A percentile compares a stretch with the other conserved stretches of the same genome.
phyloP scores from a whole-genome alignment of 2,329 filamentous ascomycete genomes.

The Verticillium nubilum region DNA sequence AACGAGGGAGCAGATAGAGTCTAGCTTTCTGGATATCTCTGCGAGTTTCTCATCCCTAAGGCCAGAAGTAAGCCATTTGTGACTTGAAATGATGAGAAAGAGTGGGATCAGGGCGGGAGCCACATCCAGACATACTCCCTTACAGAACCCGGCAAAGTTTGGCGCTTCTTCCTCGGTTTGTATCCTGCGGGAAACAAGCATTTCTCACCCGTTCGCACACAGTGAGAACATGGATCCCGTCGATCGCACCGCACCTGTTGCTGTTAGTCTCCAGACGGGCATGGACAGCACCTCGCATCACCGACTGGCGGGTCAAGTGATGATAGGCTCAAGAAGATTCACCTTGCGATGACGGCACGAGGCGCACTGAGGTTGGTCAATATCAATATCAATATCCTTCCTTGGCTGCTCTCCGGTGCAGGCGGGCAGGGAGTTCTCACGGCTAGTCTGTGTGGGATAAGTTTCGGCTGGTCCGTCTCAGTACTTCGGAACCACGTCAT shows the following conservation, averaged over 20 bases:
- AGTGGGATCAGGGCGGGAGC: background rate
- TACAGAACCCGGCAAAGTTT: constrained; percentile 2
- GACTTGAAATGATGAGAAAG: background rate
- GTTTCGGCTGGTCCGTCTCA: background rate
- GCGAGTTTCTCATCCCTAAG: constrained; percentile 4
- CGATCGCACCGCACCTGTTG: constrained; percentile 6
- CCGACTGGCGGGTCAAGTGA: background rate
- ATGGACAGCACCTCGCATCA: background rate
- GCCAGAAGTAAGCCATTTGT: background rate
- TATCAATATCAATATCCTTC: too few relatives aligned
- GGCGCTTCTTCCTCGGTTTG: constrained; percentile 1
- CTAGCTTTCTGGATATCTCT: constrained; percentile 3
- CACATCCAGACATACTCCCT: constrained; percentile 2
- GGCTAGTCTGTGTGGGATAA: background rate
- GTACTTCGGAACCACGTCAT: too few relatives aligned
- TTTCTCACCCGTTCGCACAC: background rate
- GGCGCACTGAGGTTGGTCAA: background rate
- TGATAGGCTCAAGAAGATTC: background rate
- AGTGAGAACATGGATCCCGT: constrained; percentile 5
- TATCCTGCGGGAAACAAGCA: constrained; percentile 4
- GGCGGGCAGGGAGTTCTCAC: background rate
- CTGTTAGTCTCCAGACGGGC: background rate
- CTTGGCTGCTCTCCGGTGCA: background rate
- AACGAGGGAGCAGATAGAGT: background rate
- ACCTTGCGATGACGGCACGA: background rate